A percentile compares a stretch with the other conserved stretches of the same genome.
Conservation (phyloP, 2,329 filamentous ascomycete species). For the Orbilia quercus region DNA sequence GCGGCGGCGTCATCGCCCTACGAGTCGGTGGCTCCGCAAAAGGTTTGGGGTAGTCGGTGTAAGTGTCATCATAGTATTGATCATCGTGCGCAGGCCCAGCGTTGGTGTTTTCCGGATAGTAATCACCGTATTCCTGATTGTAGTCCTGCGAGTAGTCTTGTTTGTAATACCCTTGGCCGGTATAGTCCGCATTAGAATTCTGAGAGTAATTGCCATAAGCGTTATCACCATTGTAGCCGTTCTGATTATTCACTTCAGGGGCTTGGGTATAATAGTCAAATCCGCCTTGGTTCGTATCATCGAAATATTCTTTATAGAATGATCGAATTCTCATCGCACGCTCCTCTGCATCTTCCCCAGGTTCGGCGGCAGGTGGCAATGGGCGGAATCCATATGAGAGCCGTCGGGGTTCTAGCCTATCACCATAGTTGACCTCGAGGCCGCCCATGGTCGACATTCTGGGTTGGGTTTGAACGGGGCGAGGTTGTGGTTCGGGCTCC, state of each 20-base stretch:
- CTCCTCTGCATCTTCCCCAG: constrained; percentile 88
- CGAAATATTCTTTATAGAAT: constrained; percentile 99
- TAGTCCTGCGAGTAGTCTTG: constrained; percentile 51
- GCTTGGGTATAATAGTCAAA: constrained; percentile 48
- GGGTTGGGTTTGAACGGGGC: constrained; percentile 8
- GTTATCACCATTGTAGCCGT: constrained; percentile 6
- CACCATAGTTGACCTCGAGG: constrained; percentile 65
- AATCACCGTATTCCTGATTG: constrained; percentile 63
- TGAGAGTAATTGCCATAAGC: constrained; percentile 56
- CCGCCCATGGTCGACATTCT: constrained; percentile 60
- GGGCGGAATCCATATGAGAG: constrained; percentile 82
- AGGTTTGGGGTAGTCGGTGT: constrained; percentile 69
- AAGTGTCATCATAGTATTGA: constrained; percentile 74
- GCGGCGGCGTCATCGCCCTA: constrained; percentile 95
- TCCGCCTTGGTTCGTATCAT: constrained; percentile 68
- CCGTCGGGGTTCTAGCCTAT: constrained; percentile 70
- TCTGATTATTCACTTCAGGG: constrained; percentile 10
- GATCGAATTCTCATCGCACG: constrained; percentile 96
- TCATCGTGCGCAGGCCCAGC: constrained; percentile 57
- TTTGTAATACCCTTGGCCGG: constrained; percentile 62
- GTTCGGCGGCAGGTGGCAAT: constrained; percentile 84
- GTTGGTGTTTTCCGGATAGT: constrained; percentile 75
- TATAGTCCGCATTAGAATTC: constrained; percentile 62
- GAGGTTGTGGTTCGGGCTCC: constrained; percentile 27
- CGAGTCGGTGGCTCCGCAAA: constrained; percentile 86